Percentiles rank a stretch among this genome's conserved stretches.
Evolutionary conservation across 345 rosid genomes (phyloP).

Genomic region (Clarkia xantiana): DNA sequence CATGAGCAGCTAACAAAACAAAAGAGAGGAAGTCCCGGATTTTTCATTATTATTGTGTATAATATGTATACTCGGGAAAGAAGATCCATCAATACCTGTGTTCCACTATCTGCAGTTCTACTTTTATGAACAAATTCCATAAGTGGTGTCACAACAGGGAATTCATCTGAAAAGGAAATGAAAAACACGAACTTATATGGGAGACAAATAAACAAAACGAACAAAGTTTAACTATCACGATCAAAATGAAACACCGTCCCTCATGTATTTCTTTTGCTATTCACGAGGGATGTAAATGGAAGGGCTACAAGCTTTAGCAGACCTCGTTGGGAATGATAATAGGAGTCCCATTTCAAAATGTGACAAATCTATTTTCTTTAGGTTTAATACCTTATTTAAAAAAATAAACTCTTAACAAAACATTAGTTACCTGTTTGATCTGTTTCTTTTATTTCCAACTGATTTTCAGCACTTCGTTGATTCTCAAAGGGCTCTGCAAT

Average conservation of each 20-base stretch:
- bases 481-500: constrained; percentile 64
- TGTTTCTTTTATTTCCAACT: constrained; percentile 55
- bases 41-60: background rate
- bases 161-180: constrained; percentile 28
- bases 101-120: constrained; percentile 37
- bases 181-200: background rate
- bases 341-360: too few species aligned
- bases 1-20: background rate
- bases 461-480: constrained; percentile 68
- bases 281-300: too few species aligned
- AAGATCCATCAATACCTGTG: constrained; percentile 21
- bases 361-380: too few species aligned
- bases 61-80: background rate
- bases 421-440: constrained; percentile 45
- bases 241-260: background rate
- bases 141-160: constrained; percentile 43
- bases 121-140: constrained; percentile 61
- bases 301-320: too few species aligned
- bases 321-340: too few species aligned
- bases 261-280: too few species aligned
- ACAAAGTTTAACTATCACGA: background rate
- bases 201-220: background rate
- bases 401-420: background rate
- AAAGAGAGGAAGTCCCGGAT: background rate
- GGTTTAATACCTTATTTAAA: background rate